phyloP scores from a whole-genome alignment of 2,329 filamentous ascomycete genomes.

The Sporothrix humicola region DNA sequence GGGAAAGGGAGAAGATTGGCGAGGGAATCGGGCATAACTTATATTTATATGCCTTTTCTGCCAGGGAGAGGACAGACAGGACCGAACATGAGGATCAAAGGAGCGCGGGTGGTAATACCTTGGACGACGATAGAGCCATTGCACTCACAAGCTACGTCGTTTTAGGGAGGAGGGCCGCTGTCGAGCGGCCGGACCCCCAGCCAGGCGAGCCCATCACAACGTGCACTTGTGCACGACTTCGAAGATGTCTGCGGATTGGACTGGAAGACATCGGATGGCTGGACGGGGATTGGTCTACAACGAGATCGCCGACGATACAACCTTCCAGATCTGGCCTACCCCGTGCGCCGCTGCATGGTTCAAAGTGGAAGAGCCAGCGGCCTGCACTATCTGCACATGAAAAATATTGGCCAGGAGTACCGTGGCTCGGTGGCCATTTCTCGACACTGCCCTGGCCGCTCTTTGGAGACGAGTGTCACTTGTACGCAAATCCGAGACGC shows the following conservation, averaged over 20 bases:
- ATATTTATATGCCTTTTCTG: too few species aligned
- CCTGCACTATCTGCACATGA: background rate
- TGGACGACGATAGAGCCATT: too few species aligned
- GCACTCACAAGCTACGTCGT: background rate
- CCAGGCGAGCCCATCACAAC: constrained; percentile 1
- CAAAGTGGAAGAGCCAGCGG: background rate
- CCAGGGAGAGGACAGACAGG: too few species aligned
- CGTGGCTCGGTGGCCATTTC: constrained; percentile 11
- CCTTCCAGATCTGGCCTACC: constrained; percentile 30
- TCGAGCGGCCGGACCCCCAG: background rate
- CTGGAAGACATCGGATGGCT: background rate
- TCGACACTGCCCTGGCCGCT: background rate
- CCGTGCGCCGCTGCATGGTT: background rate
- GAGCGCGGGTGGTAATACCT: too few species aligned
- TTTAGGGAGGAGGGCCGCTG: background rate
- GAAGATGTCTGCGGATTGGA: background rate
- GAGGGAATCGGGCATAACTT: too few species aligned
- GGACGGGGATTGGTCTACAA: background rate
- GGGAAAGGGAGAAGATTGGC: too few species aligned
- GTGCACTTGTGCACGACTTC: background rate
- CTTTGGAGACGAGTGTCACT: background rate
- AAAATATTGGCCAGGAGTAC: background rate
- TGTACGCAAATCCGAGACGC: background rate
- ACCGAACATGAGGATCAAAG: too few species aligned
- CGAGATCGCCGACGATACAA: constrained; percentile 27